Evolutionary conservation across 108 stramenopile genomes (phyloP).

Genomic region (Chaetoceros tenuissimus): DNA sequence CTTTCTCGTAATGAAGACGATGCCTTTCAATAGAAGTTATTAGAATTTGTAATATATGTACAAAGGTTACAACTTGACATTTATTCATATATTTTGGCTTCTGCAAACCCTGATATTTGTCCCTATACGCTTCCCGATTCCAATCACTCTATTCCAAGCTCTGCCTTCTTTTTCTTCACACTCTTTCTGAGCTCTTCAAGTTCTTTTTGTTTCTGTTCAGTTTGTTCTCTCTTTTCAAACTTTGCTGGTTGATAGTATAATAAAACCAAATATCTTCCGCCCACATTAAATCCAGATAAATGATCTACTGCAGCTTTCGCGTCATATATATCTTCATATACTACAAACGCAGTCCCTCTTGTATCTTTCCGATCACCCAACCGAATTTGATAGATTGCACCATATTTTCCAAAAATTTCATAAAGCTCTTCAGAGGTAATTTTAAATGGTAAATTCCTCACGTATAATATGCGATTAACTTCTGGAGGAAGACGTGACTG

Average conservation of each 20-base stretch:
- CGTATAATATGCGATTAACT: constrained; percentile 93
- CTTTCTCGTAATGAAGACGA: constrained; percentile 31
- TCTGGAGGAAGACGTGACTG: constrained; percentile 91
- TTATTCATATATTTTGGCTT: constrained; percentile 3
- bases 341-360: constrained; percentile 96
- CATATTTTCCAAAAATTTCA: constrained; percentile 98
- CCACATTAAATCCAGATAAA: constrained; percentile 95
- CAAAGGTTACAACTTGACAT: background rate
- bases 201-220: constrained; percentile 85
- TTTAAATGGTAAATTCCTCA: constrained; percentile 96
- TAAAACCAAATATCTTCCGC: constrained; percentile 92
- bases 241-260: constrained; percentile 94
- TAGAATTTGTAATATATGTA: background rate
- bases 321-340: constrained; percentile 75
- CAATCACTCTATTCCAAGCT: constrained; percentile 9
- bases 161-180: constrained; percentile 54
- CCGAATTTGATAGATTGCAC: constrained; percentile 95
- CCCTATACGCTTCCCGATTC: constrained; percentile 1
- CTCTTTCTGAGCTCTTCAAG: constrained; percentile 85
- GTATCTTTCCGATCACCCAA: constrained; percentile 85
- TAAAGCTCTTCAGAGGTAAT: constrained; percentile 96
- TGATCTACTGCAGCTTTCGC: constrained; percentile 97
- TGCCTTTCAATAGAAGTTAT: background rate
- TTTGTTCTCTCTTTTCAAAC: constrained; percentile 51
- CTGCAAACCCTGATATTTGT: too few relatives aligned